Evolutionary conservation across 1,284 basidiomycete species (phyloP), one percentile per base, ranked within the genome.

Genomic region (Stygiomarasmius scandens): DNA sequence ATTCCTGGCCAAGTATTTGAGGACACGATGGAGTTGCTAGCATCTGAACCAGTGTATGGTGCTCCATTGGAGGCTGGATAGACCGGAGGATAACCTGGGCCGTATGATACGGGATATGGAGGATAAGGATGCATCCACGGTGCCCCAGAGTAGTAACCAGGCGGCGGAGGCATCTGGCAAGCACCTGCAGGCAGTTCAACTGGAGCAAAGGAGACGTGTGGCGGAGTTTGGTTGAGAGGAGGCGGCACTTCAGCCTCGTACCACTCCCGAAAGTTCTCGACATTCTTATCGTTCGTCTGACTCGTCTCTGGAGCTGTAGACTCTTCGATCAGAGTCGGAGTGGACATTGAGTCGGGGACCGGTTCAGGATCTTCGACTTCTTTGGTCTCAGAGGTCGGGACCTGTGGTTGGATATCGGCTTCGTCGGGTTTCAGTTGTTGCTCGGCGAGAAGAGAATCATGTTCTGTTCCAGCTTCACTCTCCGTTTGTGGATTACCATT

Each of bases 81-180:
- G 4, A 77, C 72, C 25, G 78, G 38, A 16, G 38, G 67, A 63
- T 80, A 86, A 22, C 76, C 77, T 12, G 75, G 67, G 59, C 81
- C 70, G 54, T 81, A 82, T 23, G 82, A 80, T 55, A 83, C 63
- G 20, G 78, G 78, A 62, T 83, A 87, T 16, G 75, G 75, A n/a
- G 76, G 68, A 64, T 79, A 86, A 11, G 79, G 74, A 36, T 79
- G 78, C 43, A 83, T 69, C 86, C 86, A 89, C 27, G 80, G 76
- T 27, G 77, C 73, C 38, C 74, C 71, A 49, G 75, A 71, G 64
- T 79, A 84, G 64, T 81, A 86, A n/a, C 76, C 75, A 32, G 78
- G 67, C 36, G 73, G 69, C 10, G 75, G 70, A 55, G 56, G 53
- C n/a, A 46, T 16, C 11, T 52, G 55, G 23, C 76, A 68, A 43